Evolutionary conservation across 305 asterid genomes (phyloP).

Genomic region (Salvia sclarea): DNA sequence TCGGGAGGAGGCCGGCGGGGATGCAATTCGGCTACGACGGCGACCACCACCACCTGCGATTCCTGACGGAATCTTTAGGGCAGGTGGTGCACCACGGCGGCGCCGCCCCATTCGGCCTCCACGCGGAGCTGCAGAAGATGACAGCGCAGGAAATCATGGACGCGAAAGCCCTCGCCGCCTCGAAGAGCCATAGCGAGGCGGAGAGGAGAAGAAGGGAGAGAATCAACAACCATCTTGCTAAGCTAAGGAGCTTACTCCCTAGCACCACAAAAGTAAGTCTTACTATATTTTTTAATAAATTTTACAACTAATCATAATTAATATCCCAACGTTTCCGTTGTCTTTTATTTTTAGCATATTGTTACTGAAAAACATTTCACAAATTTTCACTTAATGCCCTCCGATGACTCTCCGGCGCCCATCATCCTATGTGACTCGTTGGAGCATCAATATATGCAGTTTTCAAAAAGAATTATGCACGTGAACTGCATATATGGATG

Average conservation of each 20-base stretch:
- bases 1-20: slow-evolving; percentile 51
- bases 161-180: slow-evolving; percentile 93
- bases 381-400: no score
- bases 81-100: slow-evolving; percentile 46
- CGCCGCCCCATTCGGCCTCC: slow-evolving; percentile 70
- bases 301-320: no score
- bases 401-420: no score
- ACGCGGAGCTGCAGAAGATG: slow-evolving; percentile 91
- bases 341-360: neutral
- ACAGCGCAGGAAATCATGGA: slow-evolving; percentile 93
- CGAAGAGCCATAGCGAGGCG: slow-evolving; percentile 95
- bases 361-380: no score
- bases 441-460: no score
- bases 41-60: slow-evolving; percentile 47
- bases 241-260: slow-evolving; percentile 92
- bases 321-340: neutral
- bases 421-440: no score
- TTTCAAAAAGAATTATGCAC: no score
- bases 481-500: no score
- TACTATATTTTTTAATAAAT: neutral
- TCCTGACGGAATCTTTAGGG: slow-evolving; percentile 56
- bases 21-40: slow-evolving; percentile 54
- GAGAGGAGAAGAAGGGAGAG: slow-evolving; percentile 94
- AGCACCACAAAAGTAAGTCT: slow-evolving; percentile 86
- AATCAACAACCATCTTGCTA: slow-evolving; percentile 87